Conservation (phyloP, 2,329 filamentous ascomycete genomes). For the Torrubiellomyces zombiae region DNA sequence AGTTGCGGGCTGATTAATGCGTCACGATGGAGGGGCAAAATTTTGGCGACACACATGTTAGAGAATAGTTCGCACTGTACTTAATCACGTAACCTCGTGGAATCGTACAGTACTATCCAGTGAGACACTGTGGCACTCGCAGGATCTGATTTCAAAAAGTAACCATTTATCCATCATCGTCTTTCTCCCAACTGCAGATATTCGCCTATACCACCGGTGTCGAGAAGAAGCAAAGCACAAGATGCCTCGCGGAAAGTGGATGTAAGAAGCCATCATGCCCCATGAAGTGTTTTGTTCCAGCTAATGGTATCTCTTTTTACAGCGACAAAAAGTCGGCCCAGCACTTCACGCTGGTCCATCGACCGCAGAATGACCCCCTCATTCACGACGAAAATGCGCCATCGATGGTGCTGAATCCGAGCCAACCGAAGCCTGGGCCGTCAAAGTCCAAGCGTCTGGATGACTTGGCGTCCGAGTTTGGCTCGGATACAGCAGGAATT, state of each 20-base stretch:
- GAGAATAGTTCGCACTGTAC: slow-evolving; percentile 13
- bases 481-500: slow-evolving; percentile 45
- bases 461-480: slow-evolving; percentile 64
- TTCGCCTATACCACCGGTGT: too few relatives aligned
- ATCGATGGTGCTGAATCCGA: slow-evolving; percentile 75
- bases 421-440: slow-evolving; percentile 21
- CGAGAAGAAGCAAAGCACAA: slow-evolving; percentile 24
- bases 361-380: slow-evolving; percentile 90
- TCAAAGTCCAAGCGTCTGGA: slow-evolving; percentile 47
- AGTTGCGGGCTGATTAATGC: slow-evolving; percentile 20
- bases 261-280: slow-evolving; percentile 15
- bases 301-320: neutral
- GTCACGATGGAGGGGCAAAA: slow-evolving; percentile 32
- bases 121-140: slow-evolving; percentile 8
- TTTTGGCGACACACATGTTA: slow-evolving; percentile 14
- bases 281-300: slow-evolving; percentile 4
- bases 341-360: slow-evolving; percentile 87
- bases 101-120: slow-evolving; percentile 13
- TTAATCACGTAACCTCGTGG: fast-evolving
- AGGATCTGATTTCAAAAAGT: too few relatives aligned
- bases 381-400: slow-evolving; percentile 85
- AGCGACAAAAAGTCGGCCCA: slow-evolving; percentile 79
- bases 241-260: slow-evolving; percentile 66
- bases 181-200: too few relatives aligned
- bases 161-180: too few relatives aligned